Base-by-base conservation (phyloP, 768 basidiomycete species). In the Xerocomellus intermedius region DNA sequence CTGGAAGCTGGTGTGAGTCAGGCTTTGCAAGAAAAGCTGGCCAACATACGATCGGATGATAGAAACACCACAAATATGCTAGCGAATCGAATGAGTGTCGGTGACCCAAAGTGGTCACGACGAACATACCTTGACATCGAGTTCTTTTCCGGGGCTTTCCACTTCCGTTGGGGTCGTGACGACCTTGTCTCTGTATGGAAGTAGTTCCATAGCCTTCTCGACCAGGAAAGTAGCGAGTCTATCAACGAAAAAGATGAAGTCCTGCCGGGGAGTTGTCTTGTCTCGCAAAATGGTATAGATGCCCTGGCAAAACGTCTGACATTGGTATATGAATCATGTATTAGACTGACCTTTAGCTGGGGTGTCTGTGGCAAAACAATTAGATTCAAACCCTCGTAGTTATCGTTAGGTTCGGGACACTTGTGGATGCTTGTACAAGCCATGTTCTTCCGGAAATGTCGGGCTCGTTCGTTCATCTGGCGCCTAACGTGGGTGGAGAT, bases 211-310 rank as follows among this genome's bases (percentile, higher is more conserved):
- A 0, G 94, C 92, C 67, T 85, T 80, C 71, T 98, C 96, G 5
- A 91, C 83, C 22, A 98, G 73, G 19, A 92, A 71, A 0, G 91
- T 94, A 0, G 95, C 83, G 2, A 98, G 74, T 17, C 96, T 81
- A 67, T 97, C 94, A 0, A 84, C 83, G 66, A 93, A 94, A 76
- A 97, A 96, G 37, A 98, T 85, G 64, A 98, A 98, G 65, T 98
- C 94, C 62, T 90, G 89, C 17, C 86, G 77, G 13, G 74, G 74
- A 0, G 90, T 87, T n/a, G 73, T 79, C 52, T 74, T 75, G 62
- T 93, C 86, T 8, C 96, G 82, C 21, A 99, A 66, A 24, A 90
- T 85, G 0, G 96, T 98, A 67, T 87, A 88, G 7, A 98, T 94
- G 0, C 94, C 94, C 92, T 96, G 46, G 46, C 8, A 28, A 57